Conservation (phyloP, 2,329 filamentous ascomycete species). For the Verticillium zaregamsianum region DNA sequence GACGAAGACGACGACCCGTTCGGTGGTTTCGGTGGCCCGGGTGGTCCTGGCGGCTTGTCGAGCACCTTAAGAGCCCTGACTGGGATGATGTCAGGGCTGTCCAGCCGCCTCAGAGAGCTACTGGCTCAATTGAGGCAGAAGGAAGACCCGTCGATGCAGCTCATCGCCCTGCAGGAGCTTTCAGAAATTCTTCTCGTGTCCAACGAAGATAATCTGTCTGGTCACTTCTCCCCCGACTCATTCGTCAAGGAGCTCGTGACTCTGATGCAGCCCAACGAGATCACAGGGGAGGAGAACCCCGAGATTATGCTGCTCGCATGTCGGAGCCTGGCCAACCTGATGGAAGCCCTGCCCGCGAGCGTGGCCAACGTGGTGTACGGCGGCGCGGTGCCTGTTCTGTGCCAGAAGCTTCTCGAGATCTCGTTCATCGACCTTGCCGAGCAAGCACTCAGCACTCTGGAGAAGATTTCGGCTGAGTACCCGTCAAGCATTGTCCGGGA, state of each 20-base stretch:
- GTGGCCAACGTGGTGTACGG: constrained; percentile 96
- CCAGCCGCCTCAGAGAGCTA: constrained; percentile 73
- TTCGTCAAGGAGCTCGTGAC: constrained; percentile 92
- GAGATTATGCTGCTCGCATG: constrained; percentile 97
- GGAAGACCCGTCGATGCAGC: constrained; percentile 80
- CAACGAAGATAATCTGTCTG: constrained; percentile 92
- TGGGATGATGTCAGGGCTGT: constrained; percentile 91
- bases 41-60: constrained; percentile 62
- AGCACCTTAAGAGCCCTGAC: constrained; percentile 81
- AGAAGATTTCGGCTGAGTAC: constrained; percentile 97
- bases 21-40: constrained; percentile 64
- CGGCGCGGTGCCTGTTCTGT: constrained; percentile 90
- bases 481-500: constrained; percentile 93
- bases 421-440: constrained; percentile 97
- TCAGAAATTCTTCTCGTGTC: constrained; percentile 92
- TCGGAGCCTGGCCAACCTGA: constrained; percentile 90
- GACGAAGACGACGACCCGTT: constrained; percentile 65
- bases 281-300: constrained; percentile 79
- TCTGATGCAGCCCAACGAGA: constrained; percentile 87
- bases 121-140: constrained; percentile 73
- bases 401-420: constrained; percentile 92
- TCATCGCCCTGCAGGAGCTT: constrained; percentile 88
- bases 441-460: constrained; percentile 91
- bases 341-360: constrained; percentile 92
- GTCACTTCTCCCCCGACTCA: constrained; percentile 89